Evolutionary conservation across 2,329 filamentous ascomycete species (phyloP), one percentile per base, ranked within the genome.

Genomic region (Colletotrichum acutatum): DNA sequence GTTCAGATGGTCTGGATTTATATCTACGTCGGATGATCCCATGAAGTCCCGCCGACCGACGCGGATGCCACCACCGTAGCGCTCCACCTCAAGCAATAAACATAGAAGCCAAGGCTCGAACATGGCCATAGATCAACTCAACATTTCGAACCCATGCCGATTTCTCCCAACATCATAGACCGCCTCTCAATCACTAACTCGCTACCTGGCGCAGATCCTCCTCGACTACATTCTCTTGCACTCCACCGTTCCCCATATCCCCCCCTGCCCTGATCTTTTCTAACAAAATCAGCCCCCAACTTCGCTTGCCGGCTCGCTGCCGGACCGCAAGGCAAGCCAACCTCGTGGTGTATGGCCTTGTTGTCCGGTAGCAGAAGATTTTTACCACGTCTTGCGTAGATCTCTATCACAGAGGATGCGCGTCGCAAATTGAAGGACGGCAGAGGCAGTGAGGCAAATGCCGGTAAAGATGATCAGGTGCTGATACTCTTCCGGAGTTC

Each of bases 371-470:
- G 5, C n/a, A 16, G 19, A 9, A n/a, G 6, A 26, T 0, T 54
- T 32, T 8, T 68, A 68, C 66, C 66, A 68, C 49, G 57, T 68
- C 9, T 52, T 62, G 14, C 59, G 58, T 24, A 68, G 59, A 14
- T 68, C 46, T 30, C 66, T 49, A 16, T 68, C 66, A 24, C 66
- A 68, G 30, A 68, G 59, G 7, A 61, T 24, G 16, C 66, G 26
- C 7, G 66, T 49, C 4, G 37, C 42, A n/a, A 59, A 52, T 5
- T 62, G 49, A 8, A 68, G 30, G 9, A 57, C 12, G 26, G 58
- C 66, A 1, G 66, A 49, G 12, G 26, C 58, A 12, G 66, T 68
- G 32, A 68, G 61, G 59, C 46, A 61, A 16, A 28, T 26, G 22
- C 66, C 66, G 8, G 57, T 60, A 26, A 68, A 68, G 16, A 61